Evolutionary conservation across 2,329 filamentous ascomycete genomes (phyloP).

Genomic region (Cylindrodendrum hubeiense): DNA sequence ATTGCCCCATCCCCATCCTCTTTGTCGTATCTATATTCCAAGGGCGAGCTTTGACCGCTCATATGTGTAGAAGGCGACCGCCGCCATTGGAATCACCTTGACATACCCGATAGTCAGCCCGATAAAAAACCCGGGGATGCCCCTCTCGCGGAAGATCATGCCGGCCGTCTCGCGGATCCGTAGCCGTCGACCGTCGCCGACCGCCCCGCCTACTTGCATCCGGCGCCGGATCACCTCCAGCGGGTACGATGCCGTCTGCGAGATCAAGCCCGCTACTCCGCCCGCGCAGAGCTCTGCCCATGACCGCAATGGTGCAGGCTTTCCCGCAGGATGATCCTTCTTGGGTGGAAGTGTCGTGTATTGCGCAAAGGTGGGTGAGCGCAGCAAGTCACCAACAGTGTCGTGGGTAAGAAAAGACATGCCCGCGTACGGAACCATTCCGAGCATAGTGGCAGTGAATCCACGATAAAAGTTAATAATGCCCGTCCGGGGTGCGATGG

Average conservation of each 20-base stretch:
- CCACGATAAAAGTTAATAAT: conserved; percentile 95
- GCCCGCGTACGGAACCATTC: conserved; percentile 97
- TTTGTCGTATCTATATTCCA: conserved; percentile 65
- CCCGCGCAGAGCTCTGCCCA: conserved; percentile 91
- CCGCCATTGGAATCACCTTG: conserved; percentile 92
- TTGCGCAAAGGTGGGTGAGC: conserved; percentile 72
- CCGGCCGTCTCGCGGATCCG: conserved; percentile 82
- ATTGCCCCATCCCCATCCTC: neutral
- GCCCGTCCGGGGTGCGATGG: conserved; percentile 72
- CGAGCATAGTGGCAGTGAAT: conserved; percentile 88
- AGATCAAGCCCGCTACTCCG: conserved; percentile 87
- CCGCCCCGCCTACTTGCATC: conserved; percentile 96
- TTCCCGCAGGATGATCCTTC: conserved; percentile 64
- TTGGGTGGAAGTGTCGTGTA: conserved; percentile 82
- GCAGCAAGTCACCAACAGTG: conserved; percentile 85
- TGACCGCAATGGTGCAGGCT: conserved; percentile 80
- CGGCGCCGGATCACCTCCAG: conserved; percentile 91
- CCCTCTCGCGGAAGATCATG: conserved; percentile 81
- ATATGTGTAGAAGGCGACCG: conserved; percentile 76
- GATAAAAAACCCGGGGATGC: conserved; percentile 87
- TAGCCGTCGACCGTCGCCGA: conserved; percentile 87
- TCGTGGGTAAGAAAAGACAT: conserved; percentile 97
- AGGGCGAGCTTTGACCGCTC: conserved; percentile 73
- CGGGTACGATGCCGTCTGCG: conserved; percentile 93
- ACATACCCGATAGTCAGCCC: conserved; percentile 95